Percentiles rank a stretch among this genome's conserved stretches.
Conservation (phyloP, 371 early-diverging fungal genomes). For the Umbelopsis sp. region DNA sequence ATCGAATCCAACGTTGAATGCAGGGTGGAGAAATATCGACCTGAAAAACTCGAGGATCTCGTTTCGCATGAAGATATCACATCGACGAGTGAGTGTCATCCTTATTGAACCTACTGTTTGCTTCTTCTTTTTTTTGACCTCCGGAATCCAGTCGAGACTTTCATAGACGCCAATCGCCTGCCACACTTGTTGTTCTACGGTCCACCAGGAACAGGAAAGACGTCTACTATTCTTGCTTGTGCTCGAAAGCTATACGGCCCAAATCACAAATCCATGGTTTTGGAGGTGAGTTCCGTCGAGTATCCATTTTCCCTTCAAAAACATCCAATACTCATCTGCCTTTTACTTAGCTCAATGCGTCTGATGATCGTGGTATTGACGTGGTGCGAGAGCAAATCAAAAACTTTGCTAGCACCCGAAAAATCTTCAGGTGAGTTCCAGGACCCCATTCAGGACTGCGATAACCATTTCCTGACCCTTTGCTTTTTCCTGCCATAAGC, state of each 20-base stretch:
- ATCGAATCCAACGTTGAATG: not conserved
- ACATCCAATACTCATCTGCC: not conserved
- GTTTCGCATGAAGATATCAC: conserved; percentile 93
- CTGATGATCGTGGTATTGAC: conserved; percentile 99
- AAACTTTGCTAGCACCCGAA: conserved; percentile 94
- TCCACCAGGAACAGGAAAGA: conserved; percentile 99
- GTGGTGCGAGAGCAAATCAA: conserved; percentile 99
- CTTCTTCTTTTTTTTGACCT: not conserved
- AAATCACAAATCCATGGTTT: conserved; percentile 80
- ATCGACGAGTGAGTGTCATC: conserved; percentile 66
- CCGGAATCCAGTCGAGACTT: conserved; percentile 67
- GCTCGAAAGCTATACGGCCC: conserved; percentile 87
- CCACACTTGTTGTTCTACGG: conserved; percentile 99
- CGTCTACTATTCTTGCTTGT: conserved; percentile 93
- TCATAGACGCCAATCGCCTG: conserved; percentile 87
- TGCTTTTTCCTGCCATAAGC: conserved; percentile 29
- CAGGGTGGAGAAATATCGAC: conserved; percentile 98
- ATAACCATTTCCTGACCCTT: conserved; percentile 8
- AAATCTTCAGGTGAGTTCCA: conserved; percentile 66
- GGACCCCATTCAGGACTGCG: not conserved
- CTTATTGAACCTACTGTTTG: not conserved
- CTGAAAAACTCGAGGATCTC: conserved; percentile 80
- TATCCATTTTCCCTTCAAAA: not conserved
- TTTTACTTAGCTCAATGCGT: conserved; percentile 88
- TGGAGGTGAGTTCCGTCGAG: conserved; percentile 65